Conservation (phyloP, 768 basidiomycete genomes). For the Kwoniella sp. region DNA sequence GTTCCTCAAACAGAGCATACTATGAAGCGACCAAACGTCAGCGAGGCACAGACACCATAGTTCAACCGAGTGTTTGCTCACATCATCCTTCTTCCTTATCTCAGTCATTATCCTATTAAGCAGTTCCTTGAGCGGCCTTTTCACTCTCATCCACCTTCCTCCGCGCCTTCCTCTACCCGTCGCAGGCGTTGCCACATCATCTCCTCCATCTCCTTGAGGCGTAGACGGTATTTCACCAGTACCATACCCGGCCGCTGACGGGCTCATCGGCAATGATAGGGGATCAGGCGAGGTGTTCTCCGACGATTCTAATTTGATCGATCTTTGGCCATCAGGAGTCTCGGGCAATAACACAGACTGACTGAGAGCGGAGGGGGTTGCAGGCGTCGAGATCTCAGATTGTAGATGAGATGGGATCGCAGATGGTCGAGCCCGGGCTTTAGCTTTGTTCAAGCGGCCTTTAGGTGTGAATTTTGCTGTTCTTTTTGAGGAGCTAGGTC, state of each 20-base stretch:
- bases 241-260: slow-evolving; percentile 2
- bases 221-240: slow-evolving; percentile 4
- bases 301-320: not conserved
- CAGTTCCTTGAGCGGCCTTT: slow-evolving; percentile 49
- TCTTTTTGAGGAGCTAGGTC: slow-evolving; percentile 7
- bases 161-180: slow-evolving; percentile 56
- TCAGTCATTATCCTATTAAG: slow-evolving; percentile 46
- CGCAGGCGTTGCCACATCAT: slow-evolving; percentile 9
- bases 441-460: slow-evolving; percentile 14
- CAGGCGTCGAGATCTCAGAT: slow-evolving; percentile 27
- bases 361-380: slow-evolving; percentile 7
- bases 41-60: not conserved
- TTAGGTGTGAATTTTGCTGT: slow-evolving; percentile 10
- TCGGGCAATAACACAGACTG: slow-evolving; percentile 1
- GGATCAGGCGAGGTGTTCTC: slow-evolving; percentile 24
- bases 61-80: slow-evolving; percentile 17
- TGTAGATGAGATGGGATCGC: slow-evolving; percentile 36
- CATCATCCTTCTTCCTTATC: slow-evolving; percentile 47
- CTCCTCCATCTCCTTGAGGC: slow-evolving; percentile 7
- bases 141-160: slow-evolving; percentile 59
- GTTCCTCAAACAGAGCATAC: slow-evolving; percentile 52
- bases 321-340: slow-evolving; percentile 10
- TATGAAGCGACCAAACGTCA: not conserved
- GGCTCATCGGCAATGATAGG: slow-evolving; percentile 17
- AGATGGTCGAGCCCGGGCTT: slow-evolving; percentile 14